A percentile compares a stretch with the other conserved stretches of the same genome.
These are phyloP conservation scores for Cercophora newfieldiana DNA, from an alignment of 495 filamentous ascomycete genomes.

Conservation along the genomic window DNA sequence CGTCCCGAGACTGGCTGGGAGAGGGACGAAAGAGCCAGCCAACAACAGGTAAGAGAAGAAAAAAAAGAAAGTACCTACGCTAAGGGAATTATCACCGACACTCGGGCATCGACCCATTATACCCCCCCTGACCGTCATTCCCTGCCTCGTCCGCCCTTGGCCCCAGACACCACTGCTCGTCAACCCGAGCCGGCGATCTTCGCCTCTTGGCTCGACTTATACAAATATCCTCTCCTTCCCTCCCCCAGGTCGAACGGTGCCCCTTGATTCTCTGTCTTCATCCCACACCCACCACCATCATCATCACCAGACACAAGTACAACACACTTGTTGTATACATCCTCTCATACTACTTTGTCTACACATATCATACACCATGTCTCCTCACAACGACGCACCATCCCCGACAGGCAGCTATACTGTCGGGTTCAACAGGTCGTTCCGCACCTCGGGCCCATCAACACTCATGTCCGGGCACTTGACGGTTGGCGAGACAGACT, in stretches of 20 bases:
- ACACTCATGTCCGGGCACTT: constrained; percentile 34
- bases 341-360: constrained; percentile 8
- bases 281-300: constrained; percentile 1
- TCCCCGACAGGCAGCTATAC: constrained; percentile 51
- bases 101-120: constrained; percentile 25
- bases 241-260: neutral
- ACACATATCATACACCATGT: constrained; percentile 37
- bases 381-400: constrained; percentile 53
- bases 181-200: constrained; percentile 16
- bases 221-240: constrained; percentile 31
- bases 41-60: constrained; percentile 13
- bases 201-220: constrained; percentile 21
- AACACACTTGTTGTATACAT: neutral
- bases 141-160: constrained; percentile 22
- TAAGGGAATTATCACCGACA: constrained; percentile 20
- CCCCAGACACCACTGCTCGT: constrained; percentile 11
- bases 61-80: constrained; percentile 23
- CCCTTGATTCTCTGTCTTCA: neutral
- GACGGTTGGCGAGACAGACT: constrained; percentile 34
- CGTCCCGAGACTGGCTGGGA: constrained; percentile 13
- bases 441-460: constrained; percentile 38
- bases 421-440: constrained; percentile 45
- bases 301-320: neutral
- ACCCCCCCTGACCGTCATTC: constrained; percentile 21
- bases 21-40: constrained; percentile 16